phyloP scores from a whole-genome alignment of 1,284 basidiomycete genomes.

The Cutaneotrichosporon sp. region DNA sequence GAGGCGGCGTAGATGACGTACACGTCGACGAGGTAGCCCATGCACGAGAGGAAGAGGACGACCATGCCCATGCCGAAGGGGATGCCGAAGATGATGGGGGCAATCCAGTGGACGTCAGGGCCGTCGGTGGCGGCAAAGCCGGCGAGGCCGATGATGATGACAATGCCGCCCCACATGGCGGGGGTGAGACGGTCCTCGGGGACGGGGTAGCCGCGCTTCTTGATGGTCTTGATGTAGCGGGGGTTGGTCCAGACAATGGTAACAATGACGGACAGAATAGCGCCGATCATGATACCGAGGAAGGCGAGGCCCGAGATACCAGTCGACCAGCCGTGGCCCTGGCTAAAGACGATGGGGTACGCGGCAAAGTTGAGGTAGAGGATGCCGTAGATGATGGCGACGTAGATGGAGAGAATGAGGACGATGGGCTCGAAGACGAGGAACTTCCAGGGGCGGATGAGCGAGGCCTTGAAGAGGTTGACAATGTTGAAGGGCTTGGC shows the following conservation, averaged over 20 bases:
- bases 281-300: constrained; percentile 66
- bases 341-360: constrained; percentile 64
- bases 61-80: constrained; percentile 66
- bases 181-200: constrained; percentile 64
- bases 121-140: constrained; percentile 52
- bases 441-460: constrained; percentile 56
- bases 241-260: constrained; percentile 59
- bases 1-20: constrained; percentile 61
- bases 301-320: constrained; percentile 67
- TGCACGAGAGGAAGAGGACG: constrained; percentile 63
- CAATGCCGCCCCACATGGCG: constrained; percentile 55
- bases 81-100: constrained; percentile 61
- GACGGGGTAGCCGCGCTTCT: constrained; percentile 56
- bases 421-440: constrained; percentile 57
- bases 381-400: constrained; percentile 60
- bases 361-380: constrained; percentile 50
- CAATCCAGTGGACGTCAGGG: constrained; percentile 56
- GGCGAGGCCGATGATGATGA: constrained; percentile 51
- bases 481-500: constrained; percentile 45
- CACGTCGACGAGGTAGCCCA: constrained; percentile 66
- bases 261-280: constrained; percentile 61
- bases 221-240: constrained; percentile 62
- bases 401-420: constrained; percentile 57
- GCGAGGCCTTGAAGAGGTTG: constrained; percentile 49
- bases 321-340: constrained; percentile 62